Conservation (phyloP, 768 basidiomycete genomes). For the Hygrocybe coccinea region DNA sequence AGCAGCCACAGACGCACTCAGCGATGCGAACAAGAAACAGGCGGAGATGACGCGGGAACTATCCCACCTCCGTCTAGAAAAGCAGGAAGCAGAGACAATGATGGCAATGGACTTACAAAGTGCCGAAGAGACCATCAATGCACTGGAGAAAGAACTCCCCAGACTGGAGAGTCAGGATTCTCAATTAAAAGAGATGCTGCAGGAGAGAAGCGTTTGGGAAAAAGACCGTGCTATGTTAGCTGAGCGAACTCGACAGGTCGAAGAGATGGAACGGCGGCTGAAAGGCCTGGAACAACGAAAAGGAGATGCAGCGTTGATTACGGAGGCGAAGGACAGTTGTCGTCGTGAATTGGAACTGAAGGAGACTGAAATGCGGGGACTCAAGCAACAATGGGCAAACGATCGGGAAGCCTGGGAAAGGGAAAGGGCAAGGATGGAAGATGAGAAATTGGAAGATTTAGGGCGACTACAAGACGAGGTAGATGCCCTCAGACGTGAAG, state of each 20-base stretch:
- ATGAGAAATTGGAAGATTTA: constrained; percentile 46
- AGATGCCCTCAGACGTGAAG: constrained; percentile 40
- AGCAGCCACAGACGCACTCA: constrained; percentile 53
- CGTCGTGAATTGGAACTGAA: constrained; percentile 38
- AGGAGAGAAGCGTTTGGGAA: constrained; percentile 50
- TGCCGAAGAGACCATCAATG: constrained; percentile 59
- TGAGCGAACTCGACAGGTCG: constrained; percentile 34
- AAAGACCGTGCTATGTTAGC: constrained; percentile 42
- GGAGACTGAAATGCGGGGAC: constrained; percentile 33
- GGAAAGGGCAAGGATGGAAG: constrained; percentile 45
- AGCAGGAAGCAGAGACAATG: constrained; percentile 61
- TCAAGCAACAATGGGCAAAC: constrained; percentile 38
- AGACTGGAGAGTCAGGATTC: constrained; percentile 45
- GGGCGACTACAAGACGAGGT: constrained; percentile 42
- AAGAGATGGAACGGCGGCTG: constrained; percentile 40
- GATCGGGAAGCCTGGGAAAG: constrained; percentile 49
- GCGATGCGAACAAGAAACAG: constrained; percentile 56
- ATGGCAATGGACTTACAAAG: constrained; percentile 61
- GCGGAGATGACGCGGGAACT: constrained; percentile 59
- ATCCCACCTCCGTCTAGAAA: constrained; percentile 58
- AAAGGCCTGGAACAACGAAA: constrained; percentile 40
- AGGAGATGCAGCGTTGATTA: constrained; percentile 38
- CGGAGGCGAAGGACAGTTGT: constrained; percentile 31
- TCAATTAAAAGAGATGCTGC: constrained; percentile 43
- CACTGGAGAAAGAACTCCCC: constrained; percentile 52